phyloP scores from a whole-genome alignment of 2,329 filamentous ascomycete genomes.

The Sclerotiophoma versabilis region DNA sequence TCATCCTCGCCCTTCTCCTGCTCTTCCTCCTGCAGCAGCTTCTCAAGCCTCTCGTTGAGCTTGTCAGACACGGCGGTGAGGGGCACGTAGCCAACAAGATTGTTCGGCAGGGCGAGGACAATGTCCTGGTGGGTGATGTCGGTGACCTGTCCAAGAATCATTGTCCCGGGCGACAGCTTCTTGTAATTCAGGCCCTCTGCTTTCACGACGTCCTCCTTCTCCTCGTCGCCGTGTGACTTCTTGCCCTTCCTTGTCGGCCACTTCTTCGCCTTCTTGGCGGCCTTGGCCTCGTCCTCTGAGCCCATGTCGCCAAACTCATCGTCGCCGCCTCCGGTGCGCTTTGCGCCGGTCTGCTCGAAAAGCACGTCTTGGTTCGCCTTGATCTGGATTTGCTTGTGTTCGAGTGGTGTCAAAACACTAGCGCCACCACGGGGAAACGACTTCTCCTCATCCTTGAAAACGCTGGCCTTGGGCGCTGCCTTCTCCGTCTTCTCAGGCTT shows the following conservation, averaged over 20 bases:
- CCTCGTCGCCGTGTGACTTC: conserved; percentile 51
- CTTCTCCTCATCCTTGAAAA: conserved; percentile 78
- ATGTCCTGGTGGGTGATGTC: conserved; percentile 82
- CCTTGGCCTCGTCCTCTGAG: conserved; percentile 50
- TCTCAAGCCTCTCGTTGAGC: conserved; percentile 78
- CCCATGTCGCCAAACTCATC: conserved; percentile 55
- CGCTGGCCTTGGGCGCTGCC: conserved; percentile 47
- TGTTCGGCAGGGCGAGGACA: conserved; percentile 86
- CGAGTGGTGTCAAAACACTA: conserved; percentile 87
- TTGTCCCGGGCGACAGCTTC: conserved; percentile 83
- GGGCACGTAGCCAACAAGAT: conserved; percentile 86
- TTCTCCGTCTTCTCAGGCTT: conserved; percentile 35
- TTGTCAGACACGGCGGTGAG: conserved; percentile 89
- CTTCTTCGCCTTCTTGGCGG: conserved; percentile 58
- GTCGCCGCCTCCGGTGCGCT: conserved; percentile 55
- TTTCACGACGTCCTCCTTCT: conserved; percentile 62
- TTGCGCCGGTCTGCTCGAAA: conserved; percentile 78
- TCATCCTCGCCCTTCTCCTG: conserved; percentile 62
- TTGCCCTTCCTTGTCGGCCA: conserved; percentile 57
- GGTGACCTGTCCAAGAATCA: conserved; percentile 86
- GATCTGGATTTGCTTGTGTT: conserved; percentile 95
- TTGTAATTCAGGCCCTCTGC: conserved; percentile 91
- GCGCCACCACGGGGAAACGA: conserved; percentile 92
- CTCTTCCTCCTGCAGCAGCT: conserved; percentile 67
- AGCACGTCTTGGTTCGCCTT: conserved; percentile 91